Evolutionary conservation across 495 filamentous ascomycete genomes (phyloP), one percentile per base, ranked within the genome.

Genomic region (Cladorrhinum samala): DNA sequence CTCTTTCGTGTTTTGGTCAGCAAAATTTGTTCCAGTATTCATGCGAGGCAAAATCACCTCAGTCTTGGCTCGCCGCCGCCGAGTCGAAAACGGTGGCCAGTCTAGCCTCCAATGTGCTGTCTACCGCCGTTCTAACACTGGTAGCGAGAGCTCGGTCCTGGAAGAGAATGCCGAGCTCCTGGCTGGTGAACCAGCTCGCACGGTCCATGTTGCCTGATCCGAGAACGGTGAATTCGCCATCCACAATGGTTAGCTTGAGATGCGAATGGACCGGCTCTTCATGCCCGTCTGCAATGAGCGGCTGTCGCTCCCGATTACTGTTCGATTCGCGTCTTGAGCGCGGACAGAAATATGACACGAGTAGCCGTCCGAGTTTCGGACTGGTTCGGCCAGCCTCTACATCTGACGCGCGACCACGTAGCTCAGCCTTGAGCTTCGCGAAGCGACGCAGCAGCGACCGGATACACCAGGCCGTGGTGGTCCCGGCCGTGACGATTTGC

Each of bases 191-290:
- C 83, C 83, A 89, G 60, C 83, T 87, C 16, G 87, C 84, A 0
- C 86, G 74, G 67, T 91, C 87, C 74, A 85, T 77, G 59, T 91
- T 91, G 24, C 83, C 86, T 53, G 84, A 88, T 1, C 87, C 87
- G 9, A 89, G 70, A 6, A 91, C 71, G 13, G 77, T 70, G 23
- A 79, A 74, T 50, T 77, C 66, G 5, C 63, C 68, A 64, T 91
- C 87, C 4, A 88, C 71, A 21, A 87, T 68, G 13, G 75, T 78
- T 36, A 86, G 67, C 60, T 90, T 91, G 23, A 89, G 66, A 66
- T 91, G 87, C n/a, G 77, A 80, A 53, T 87, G 82, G 36, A 79
- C 75, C 4, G 83, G 84, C 53, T 83, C 77, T 44, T 73, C 69
- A 6, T 33, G 27, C 11, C 27, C 27, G 27, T 33, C 9, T 43